Base-by-base conservation (phyloP, 164 flowering plant genomes). In the Akebia trifoliata region DNA sequence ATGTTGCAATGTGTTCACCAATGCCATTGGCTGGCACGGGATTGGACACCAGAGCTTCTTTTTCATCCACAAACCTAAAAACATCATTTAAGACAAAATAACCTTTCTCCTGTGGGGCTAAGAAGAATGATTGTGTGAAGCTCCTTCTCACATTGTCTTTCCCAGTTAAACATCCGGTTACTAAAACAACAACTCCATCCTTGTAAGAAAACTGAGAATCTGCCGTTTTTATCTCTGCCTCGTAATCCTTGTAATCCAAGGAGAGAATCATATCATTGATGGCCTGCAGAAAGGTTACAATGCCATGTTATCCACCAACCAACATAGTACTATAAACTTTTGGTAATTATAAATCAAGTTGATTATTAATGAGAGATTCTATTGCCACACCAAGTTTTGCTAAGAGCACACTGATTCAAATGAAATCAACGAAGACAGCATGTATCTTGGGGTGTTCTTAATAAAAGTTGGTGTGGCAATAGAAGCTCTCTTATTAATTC, bases 81-180 rank as follows among this genome's bases (percentile, higher is more conserved):
- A 84, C 72, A 70, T 86, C 94, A 72, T 84, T 86, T 18, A 77
- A n/a, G n/a, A n/a, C n/a, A n/a, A n/a, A n/a, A n/a, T n/a, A n/a
- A n/a, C n/a, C n/a, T n/a, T n/a, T n/a, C 60, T 82, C 84, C 55
- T 86, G 94, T 42, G 90, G 94, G 29, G 94, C 94, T 15, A 86
- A 82, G 56, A 84, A 86, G 59, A 86, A 86, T 6, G 83, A 76
- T 61, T 86, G 94, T 2, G 78, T 67, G 62, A 86, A 84, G 35
- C 69, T 82, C 69, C 70, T 81, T 52, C 63, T 72, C 67, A 72
- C 44, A 29, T 68, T 70, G 68, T 84, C 86, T 64, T 64, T 74
- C 39, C 81, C 79, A 49, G 77, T 82, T 63, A 84, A 65, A 60
- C 67, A 71, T 22, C 94, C 94, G 57, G 87, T 86, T 11, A 84